Base-by-base conservation (phyloP, 1,139 yeast genomes). In the Diutina sp. region DNA sequence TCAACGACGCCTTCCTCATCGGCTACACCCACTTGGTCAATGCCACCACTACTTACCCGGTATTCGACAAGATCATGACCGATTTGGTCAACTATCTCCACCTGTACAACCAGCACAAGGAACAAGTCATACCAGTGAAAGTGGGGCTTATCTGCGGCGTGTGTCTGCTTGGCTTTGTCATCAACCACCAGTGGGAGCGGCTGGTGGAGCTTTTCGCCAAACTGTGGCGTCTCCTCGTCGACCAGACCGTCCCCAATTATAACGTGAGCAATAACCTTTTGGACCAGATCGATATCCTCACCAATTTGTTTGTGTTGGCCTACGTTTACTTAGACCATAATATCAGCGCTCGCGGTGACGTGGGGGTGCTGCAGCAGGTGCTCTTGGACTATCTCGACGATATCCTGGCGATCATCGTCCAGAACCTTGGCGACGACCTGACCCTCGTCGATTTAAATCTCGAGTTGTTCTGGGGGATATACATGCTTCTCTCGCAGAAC, bases 311-410 rank as follows among this genome's bases (percentile, higher is more conserved):
- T 58, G 59, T 72, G 21, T 64, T 73, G 56, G 65, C 71, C 11
- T 71, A 62, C 59, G 65, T 71, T 9, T 71, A 69, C 58, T 62
- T 74, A 5, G 53, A 50, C 29, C 32, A 30, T 29, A 12, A 29
- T 7, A 35, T 35, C 14, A 35, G 41, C 14, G 41, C n/a, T 4
- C 14, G 14, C n/a, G 41, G 41, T 1, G 41, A 35, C 14, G 38
- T n/a, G 25, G 44, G 28, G n/a, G 61, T 65, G 51, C 61, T 61
- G 55, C 61, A 61, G 48, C 62, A 61, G 7, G 63, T 76, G 44
- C 69, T 78, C 14, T 68, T 78, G 58, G 74, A 76, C 61, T 77
- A 77, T 60, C 66, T 79, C 54, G 76, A 78, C 61, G 80, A 78
- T 61, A 75, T 77, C 46, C 59, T 65, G 45, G 60, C 56, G 57